Base-by-base conservation (phyloP, 2,329 filamentous ascomycete species). In the Claviceps quebecensis region DNA sequence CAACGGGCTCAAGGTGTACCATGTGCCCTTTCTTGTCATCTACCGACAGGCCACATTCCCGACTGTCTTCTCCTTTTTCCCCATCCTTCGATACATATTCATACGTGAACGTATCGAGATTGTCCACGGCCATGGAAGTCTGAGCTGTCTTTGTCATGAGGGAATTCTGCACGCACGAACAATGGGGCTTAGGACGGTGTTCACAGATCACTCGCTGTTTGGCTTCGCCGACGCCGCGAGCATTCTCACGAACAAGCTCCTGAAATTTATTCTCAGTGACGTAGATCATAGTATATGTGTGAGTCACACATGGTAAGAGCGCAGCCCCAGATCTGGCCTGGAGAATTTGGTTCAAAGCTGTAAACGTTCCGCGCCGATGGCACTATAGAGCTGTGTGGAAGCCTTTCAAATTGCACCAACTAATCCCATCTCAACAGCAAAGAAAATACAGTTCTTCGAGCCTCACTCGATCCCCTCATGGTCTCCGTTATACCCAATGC, bases 201-300 rank as follows among this genome's bases (percentile, higher is more conserved):
- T 97, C 63, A 98, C 93, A 0, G 93, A 98, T 62, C 93, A 98
- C 67, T 96, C 90, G 41, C 75, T 98, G 3, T 97, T 97, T 70
- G 93, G 93, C 1, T 98, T 98, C 62, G 93, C 91, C 45, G 94
- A 98, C 68, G 90, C 93, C 1, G 88, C 81, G 1, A 97, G 91
- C 57, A 98, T 98, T 56, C 73, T 98, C 53, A 94, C 91, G 36
- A 98, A 98, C 66, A 98, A 98, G 71, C 73, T 98, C 40, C 76
- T 98, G 52, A 98, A 98, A 66, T 98, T 98, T 63, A 91, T 82
- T 0, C 67, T 98, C 56, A 97, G 91, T 65, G 93, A 98, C 64
- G 90, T 98, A 14, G 93, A 97, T 63, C 93, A 98, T 74, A 90
- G 94, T 55, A 95, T 98, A 46, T 98, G 93, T 62, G 93, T 98